Evolutionary conservation across 1,139 yeast genomes (phyloP), one percentile per base, ranked within the genome.

Genomic region (Yamadazyma buinensis): DNA sequence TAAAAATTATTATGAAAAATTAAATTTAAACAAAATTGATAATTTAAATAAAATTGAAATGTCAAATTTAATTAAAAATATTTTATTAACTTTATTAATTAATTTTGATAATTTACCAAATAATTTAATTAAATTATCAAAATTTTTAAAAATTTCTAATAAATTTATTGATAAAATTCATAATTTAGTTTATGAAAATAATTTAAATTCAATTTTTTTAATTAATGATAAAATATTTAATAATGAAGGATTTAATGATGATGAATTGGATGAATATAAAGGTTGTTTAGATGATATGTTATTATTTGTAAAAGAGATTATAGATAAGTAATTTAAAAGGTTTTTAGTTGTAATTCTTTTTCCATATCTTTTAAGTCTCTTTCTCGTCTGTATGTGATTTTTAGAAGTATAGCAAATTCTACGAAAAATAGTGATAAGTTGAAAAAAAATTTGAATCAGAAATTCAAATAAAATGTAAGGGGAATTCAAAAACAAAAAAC

Each of bases 11-110:
- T 64, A 60, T 42, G 43, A 39, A n/a, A 44, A 50, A 28, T 47
- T 62, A n/a, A 52, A 59, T 23, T 49, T 64, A 23, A 36, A 42
- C 15, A 51, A 58, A 34, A 46, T 64, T 3, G 69, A 64, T 39
- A 26, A 37, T 3, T 41, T 62, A 31, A 38, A 52, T 23, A 52
- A 50, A 32, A 43, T 45, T 9, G 61, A 61, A 40, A 43, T 59
- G 44, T 46, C 55, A 25, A 60, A 58, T 36, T 32, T 58, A 24
- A 44, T 64, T 37, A 64, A 64, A 33, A 59, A 59, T 40, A 39
- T 64, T 12, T 55, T 64, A 57, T 53, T 64, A 12, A 57, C 64
- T 26, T 44, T 64, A 20, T 45, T 64, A 30, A 51, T 64, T 4
- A 49, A 57, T 17, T 55, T 50, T 30, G 54, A 58, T 25, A 48